Conservation (phyloP, 345 rosid species). For the Gossypium longicalyx region DNA sequence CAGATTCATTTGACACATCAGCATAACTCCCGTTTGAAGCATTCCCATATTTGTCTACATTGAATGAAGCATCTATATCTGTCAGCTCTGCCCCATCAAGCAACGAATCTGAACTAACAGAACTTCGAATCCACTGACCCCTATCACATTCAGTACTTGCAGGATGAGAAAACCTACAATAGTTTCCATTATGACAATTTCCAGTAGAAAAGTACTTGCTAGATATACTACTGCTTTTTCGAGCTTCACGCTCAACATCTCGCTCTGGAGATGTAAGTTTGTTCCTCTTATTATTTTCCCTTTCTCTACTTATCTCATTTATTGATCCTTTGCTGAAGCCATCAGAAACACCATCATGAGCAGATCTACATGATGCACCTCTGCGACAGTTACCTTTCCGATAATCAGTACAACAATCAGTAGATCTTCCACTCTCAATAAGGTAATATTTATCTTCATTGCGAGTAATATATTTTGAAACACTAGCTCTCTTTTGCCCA, state of each 20-base stretch:
- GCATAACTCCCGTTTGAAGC: conserved; percentile 36
- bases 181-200: conserved; percentile 68
- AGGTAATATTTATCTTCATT: conserved; percentile 42
- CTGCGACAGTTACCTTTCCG: conserved; percentile 39
- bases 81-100: conserved; percentile 41
- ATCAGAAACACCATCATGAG: conserved; percentile 35
- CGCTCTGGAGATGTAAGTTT: conserved; percentile 37
- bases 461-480: conserved; percentile 34
- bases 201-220: conserved; percentile 83
- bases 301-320: conserved; percentile 33
- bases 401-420: conserved; percentile 32
- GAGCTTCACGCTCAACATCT: conserved; percentile 40
- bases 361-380: conserved; percentile 37
- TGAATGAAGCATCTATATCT: conserved; percentile 14
- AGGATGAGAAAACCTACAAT: conserved; percentile 78
- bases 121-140: conserved; percentile 29
- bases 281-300: conserved; percentile 39
- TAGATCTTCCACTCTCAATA: conserved; percentile 29
- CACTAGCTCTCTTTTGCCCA: conserved; percentile 41
- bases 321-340: conserved; percentile 26
- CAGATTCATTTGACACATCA: neutral
- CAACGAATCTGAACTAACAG: conserved; percentile 34
- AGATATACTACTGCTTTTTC: conserved; percentile 43
- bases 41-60: conserved; percentile 29
- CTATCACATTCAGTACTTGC: conserved; percentile 52